A percentile compares a stretch with the other conserved stretches of the same genome.
Conservation (phyloP, 2,329 filamentous ascomycete genomes). For the Penicillium sp. region DNA sequence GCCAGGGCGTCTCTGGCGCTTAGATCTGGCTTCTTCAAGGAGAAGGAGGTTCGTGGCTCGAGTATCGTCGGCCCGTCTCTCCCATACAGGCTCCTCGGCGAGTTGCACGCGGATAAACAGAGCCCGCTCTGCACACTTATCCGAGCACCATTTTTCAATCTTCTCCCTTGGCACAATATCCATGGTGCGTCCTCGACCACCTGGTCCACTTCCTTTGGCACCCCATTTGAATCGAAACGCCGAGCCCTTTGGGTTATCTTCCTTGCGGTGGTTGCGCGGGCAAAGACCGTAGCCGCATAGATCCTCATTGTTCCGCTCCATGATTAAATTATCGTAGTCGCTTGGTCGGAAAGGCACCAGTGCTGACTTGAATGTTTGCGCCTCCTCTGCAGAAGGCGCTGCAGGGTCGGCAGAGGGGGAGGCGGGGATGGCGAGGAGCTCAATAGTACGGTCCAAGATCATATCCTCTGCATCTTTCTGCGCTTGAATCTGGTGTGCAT, state of each 20-base stretch:
- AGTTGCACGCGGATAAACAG: constrained; percentile 88
- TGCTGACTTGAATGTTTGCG: constrained; percentile 61
- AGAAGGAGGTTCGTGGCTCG: constrained; percentile 58
- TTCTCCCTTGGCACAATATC: constrained; percentile 68
- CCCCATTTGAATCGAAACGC: constrained; percentile 67
- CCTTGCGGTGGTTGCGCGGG: constrained; percentile 58
- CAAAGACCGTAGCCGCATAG: constrained; percentile 85
- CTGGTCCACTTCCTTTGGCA: constrained; percentile 47
- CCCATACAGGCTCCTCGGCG: constrained; percentile 79
- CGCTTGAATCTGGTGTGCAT: constrained; percentile 77
- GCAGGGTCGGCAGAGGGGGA: constrained; percentile 51
- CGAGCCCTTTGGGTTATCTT: constrained; percentile 50
- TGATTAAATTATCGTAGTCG: constrained; percentile 85
- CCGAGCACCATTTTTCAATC: constrained; percentile 82
- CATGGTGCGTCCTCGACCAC: constrained; percentile 52
- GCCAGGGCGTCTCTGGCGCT: constrained; percentile 15
- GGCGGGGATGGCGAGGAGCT: constrained; percentile 64
- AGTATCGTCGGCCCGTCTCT: constrained; percentile 57
- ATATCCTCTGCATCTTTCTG: constrained; percentile 73
- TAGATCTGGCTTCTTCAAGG: constrained; percentile 58
- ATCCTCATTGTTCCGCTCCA: constrained; percentile 80
- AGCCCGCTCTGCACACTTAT: constrained; percentile 72
- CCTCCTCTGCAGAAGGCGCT: constrained; percentile 59
- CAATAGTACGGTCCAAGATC: constrained; percentile 70
- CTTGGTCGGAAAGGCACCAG: constrained; percentile 75